Base-by-base conservation (phyloP, 108 stramenopile genomes). In the Conticribra guillardii region DNA sequence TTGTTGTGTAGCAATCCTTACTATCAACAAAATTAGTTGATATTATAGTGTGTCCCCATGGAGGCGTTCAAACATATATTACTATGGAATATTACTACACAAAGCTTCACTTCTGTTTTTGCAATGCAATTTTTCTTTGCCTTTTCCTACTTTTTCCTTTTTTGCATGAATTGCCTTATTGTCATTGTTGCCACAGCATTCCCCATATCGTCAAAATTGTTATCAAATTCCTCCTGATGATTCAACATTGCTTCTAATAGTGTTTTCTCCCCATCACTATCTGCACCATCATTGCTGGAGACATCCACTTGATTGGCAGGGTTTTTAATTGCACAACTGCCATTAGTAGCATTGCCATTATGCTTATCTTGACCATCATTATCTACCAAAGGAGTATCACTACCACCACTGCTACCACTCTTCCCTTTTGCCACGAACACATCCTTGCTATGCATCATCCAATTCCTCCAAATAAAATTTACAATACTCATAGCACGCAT, bases 401-500 rank as follows among this genome's bases (percentile, higher is more conserved):
- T n/a, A n/a, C n/a, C n/a, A n/a, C n/a, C n/a, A n/a, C 11, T 11
- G 23, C 28, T 59, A 24, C 62, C 66, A 29, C 44, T 64, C 28
- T 51, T 37, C 57, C 86, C 90, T 71, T 84, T 79, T 81, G 89
- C 90, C 27, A 85, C 63, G 61, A 68, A 80, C 1, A 92, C 90
- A 64, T 89, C 85, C 32, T 84, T 87, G 18, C 85, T 80, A 61
- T 89, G 59, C 29, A 34, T 83, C 80, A 68, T 83, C 78, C 21
- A 92, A 56, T 45, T 84, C 60, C n/a, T 82, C 56, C 21, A 79
- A 73, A 54, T 83, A 51, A 41, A 77, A 37, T 46, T 89, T 89
- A 52, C 82, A 83, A 53, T 78, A 83, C 2, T 85, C 79, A 65
- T 89, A 87, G 61, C 90, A 92, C 9, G 79, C 76, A 55, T 78